A percentile compares a stretch with the other conserved stretches of the same genome.
phyloP scores from a whole-genome alignment of 805 yeast genomes.

The Saturnispora halmiae region DNA sequence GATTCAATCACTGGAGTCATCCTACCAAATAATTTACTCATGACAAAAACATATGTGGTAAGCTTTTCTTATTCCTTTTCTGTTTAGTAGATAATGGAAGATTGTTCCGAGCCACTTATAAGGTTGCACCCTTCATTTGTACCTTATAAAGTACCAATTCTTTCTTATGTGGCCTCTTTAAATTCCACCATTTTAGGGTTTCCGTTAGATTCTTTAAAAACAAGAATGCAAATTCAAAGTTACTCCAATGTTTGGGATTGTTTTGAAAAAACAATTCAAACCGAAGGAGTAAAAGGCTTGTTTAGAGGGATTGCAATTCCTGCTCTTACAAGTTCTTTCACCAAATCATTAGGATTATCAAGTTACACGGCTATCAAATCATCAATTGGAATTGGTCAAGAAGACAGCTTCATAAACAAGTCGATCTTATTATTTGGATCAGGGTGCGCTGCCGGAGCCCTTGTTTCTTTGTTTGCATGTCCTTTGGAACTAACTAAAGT shows the following conservation, averaged over 20 bases:
- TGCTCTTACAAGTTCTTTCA: conserved; percentile 51
- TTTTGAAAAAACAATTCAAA: conserved; percentile 39
- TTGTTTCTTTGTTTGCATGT: conserved; percentile 56
- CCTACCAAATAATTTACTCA: not conserved
- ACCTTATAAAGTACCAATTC: conserved; percentile 47
- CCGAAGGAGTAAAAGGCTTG: conserved; percentile 62
- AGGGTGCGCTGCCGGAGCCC: conserved; percentile 60
- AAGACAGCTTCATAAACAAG: conserved; percentile 7
- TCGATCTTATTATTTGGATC: conserved; percentile 38
- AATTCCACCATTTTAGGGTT: conserved; percentile 63
- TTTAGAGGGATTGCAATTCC: conserved; percentile 76
- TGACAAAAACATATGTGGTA: not conserved
- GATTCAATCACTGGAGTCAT: not conserved
- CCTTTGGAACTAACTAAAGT: conserved; percentile 82
- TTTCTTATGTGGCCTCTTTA: conserved; percentile 58
- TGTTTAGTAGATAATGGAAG: not conserved
- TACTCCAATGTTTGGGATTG: conserved; percentile 52
- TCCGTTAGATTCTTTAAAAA: conserved; percentile 77
- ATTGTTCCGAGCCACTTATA: not conserved
- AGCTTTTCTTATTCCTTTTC: not conserved
- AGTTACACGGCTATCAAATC: conserved; percentile 28
- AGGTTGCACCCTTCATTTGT: conserved; percentile 38
- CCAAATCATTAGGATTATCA: conserved; percentile 57
- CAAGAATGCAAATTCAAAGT: conserved; percentile 73
- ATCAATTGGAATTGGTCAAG: conserved; percentile 36